Base-by-base conservation (phyloP, 495 filamentous ascomycete genomes). In the Annulohypoxylon bovei region DNA sequence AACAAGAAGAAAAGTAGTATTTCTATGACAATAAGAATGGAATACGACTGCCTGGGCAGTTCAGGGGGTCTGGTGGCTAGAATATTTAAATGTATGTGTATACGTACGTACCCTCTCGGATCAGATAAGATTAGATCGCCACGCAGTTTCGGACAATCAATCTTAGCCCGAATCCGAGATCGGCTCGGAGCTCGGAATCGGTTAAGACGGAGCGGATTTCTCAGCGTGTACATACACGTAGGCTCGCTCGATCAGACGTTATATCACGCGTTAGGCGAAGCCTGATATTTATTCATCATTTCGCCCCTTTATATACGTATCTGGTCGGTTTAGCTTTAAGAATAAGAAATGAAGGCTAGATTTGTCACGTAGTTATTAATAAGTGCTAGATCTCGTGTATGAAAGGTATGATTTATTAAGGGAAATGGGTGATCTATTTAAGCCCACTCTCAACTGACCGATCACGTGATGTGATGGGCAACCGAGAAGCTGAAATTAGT, bases 121-220 rank as follows among this genome's bases (percentile, higher is more conserved):
- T 76, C 74, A 59, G 74, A 76, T 76, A 70, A 76, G 71, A 76
- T 76, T 75, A 74, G 71, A 76, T 76, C 72, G 20, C 23, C n/a
- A 56, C 53, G 25, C 37, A 42, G 16, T 37, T 57, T 56, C 65
- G 62, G 56, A 59, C 22, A 16, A 44, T 40, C 25, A 23, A 7
- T 18, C 30, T 40, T 37, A 42, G 23, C 14, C 70, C 70, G 70
- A 72, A 47, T 65, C 70, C 70, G 65, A 67, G 46, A 62, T 72
- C 70, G 70, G 64, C 65, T 72, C 64, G 70, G 70, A 61, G 59
- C 63, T 67, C 70, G 70, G 70, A 32, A n/a, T 68, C 60, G 70
- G 64, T 35, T 1, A 35, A 9, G 9, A 33, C 46, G 53, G 60
- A 67, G 25, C 55, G 54, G 63, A 68, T n/a, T 46, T 68, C n/a